phyloP scores from a whole-genome alignment of 2,329 filamentous ascomycete genomes.

The Scleromitrula shiraiana region DNA sequence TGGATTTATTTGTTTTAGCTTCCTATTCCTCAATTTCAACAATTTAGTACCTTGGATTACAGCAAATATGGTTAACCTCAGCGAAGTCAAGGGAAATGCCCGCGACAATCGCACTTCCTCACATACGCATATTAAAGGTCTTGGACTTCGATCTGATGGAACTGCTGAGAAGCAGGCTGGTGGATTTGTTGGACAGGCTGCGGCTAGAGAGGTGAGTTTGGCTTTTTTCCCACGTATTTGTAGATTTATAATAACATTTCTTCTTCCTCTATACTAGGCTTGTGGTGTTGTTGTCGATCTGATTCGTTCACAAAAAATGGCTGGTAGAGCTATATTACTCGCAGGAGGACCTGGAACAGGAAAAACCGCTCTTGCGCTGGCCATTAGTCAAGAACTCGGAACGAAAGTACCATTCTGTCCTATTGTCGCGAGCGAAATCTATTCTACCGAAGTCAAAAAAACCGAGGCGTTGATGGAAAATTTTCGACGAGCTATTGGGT shows the following conservation, averaged over 20 bases:
- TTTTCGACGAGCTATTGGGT: conserved; percentile 89
- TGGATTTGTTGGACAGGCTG: conserved; percentile 84
- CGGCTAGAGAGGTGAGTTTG: conserved; percentile 71
- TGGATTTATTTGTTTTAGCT: conserved; percentile 18
- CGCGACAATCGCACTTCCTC: conserved; percentile 94
- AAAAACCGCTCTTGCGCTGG: conserved; percentile 92
- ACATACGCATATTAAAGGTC: conserved; percentile 95
- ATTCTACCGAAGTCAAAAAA: conserved; percentile 98
- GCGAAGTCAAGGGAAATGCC: conserved; percentile 88
- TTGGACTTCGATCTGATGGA: conserved; percentile 81
- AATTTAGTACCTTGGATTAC: conserved; percentile 50
- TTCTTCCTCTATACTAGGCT: conserved; percentile 61
- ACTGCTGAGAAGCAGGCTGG: conserved; percentile 69
- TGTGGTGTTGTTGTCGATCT: conserved; percentile 94
- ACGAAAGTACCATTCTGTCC: conserved; percentile 98
- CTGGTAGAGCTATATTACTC: conserved; percentile 83
- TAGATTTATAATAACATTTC: conserved; percentile 85
- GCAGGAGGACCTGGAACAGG: conserved; percentile 93
- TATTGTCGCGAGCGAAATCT: conserved; percentile 96
- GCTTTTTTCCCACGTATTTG: conserved; percentile 4
- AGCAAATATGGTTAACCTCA: conserved; percentile 73
- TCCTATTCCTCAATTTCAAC: conserved; percentile 38
- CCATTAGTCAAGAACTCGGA: conserved; percentile 92
- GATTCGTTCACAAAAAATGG: conserved; percentile 96
- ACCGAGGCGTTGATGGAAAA: conserved; percentile 99